Conservation (phyloP, 2,329 filamentous ascomycete species). For the Neurospora crassa region DNA sequence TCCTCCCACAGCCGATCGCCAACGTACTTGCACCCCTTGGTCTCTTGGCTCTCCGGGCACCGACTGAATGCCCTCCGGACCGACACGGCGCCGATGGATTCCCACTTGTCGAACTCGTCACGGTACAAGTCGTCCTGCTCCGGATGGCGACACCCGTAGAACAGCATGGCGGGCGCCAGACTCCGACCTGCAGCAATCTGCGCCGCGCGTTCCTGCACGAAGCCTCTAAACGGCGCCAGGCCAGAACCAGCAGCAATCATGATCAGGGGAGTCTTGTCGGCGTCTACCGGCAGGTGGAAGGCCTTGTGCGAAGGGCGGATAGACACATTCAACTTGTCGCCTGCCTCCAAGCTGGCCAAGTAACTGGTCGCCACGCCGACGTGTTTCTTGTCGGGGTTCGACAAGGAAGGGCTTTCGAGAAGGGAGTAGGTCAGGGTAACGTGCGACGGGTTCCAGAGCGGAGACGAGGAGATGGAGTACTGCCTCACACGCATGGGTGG, state of each 20-base stretch:
- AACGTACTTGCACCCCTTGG: constrained; percentile 26
- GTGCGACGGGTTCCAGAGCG: constrained; percentile 45
- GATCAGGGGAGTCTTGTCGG: constrained; percentile 38
- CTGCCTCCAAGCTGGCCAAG: constrained; percentile 37
- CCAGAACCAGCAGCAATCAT: constrained; percentile 45
- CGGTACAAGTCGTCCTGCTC: constrained; percentile 50
- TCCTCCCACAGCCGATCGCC: constrained; percentile 41
- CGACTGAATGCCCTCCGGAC: constrained; percentile 52
- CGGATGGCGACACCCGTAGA: constrained; percentile 51
- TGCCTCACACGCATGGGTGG: constrained; percentile 71
- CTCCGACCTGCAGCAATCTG: constrained; percentile 38
- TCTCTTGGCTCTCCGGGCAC: constrained; percentile 23
- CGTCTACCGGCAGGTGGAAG: constrained; percentile 39
- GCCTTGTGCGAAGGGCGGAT: constrained; percentile 31
- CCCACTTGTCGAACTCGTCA: constrained; percentile 50
- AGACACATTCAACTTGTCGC: constrained; percentile 40
- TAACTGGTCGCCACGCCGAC: constrained; percentile 54
- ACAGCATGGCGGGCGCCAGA: constrained; percentile 53
- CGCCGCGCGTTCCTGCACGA: constrained; percentile 50
- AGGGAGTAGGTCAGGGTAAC: constrained; percentile 61
- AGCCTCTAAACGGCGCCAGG: constrained; percentile 53
- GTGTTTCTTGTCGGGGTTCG: constrained; percentile 40
- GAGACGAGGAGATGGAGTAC: constrained; percentile 71
- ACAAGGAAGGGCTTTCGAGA: constrained; percentile 45
- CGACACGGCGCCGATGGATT: constrained; percentile 47